A percentile compares a stretch with the other conserved stretches of the same genome.
These are phyloP conservation scores for Sergeia podlipaevii DNA, from an alignment of 208 protist species.

Conservation along the genomic window DNA sequence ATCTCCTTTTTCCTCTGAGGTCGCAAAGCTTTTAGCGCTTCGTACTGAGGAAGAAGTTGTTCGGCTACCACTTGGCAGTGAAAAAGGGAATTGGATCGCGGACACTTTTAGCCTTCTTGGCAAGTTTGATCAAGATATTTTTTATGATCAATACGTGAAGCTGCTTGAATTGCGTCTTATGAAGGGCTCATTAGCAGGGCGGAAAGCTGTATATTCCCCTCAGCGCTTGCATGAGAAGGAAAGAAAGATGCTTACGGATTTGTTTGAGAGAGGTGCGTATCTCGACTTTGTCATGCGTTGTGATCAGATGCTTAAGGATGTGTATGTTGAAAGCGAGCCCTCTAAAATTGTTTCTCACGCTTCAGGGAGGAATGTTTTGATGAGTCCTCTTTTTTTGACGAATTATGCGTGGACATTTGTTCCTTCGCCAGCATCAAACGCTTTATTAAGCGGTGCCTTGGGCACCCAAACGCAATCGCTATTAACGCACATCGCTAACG, in stretches of 20 bases:
- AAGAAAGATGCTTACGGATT: slow-evolving; percentile 24
- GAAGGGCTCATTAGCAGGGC: neutral
- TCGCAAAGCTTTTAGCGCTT: neutral
- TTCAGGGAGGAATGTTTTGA: no score
- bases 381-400: neutral
- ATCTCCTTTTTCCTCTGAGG: no score
- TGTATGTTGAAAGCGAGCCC: slow-evolving; percentile 1
- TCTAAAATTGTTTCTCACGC: no score
- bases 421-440: no score
- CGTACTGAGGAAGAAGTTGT: slow-evolving; percentile 2
- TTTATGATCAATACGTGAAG: slow-evolving; percentile 23
- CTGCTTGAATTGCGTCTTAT: slow-evolving; percentile 34
- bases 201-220: slow-evolving; percentile 11
- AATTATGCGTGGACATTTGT: neutral
- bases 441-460: no score
- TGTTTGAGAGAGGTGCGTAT: slow-evolving; percentile 37
- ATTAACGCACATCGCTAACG: no score
- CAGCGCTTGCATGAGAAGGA: slow-evolving; percentile 10
- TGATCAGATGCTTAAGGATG: slow-evolving; percentile 38
- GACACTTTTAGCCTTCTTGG: slow-evolving; percentile 32
- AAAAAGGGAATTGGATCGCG: slow-evolving; percentile 25
- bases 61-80: neutral
- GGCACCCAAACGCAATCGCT: no score
- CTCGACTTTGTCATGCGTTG: slow-evolving; percentile 42
- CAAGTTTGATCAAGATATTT: slow-evolving; percentile 43